phyloP scores from a whole-genome alignment of 257 asterid species.

The Solanum medicagineum region DNA sequence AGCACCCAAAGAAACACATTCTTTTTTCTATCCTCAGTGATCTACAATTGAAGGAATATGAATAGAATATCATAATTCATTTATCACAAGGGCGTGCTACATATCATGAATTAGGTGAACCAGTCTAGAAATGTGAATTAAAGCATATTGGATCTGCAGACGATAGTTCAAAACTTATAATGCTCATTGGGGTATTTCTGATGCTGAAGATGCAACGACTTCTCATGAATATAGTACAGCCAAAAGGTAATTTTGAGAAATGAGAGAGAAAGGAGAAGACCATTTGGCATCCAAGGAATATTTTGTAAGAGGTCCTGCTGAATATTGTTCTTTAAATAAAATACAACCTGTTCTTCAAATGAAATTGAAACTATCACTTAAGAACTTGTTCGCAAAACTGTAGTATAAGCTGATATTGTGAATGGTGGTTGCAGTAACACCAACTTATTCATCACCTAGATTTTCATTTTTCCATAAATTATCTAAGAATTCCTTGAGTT shows the following conservation, averaged over 20 bases:
- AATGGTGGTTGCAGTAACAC: background rate
- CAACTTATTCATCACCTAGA: background rate
- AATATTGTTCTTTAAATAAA: background rate
- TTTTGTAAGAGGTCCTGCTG: background rate
- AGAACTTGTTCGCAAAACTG: background rate
- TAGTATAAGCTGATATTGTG: background rate
- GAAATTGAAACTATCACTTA: background rate
- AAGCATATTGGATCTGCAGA: background rate
- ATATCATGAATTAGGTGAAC: background rate
- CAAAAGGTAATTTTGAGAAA: background rate
- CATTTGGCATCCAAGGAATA: background rate
- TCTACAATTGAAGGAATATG: background rate
- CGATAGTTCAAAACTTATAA: background rate
- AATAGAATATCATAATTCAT: background rate
- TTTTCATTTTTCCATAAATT: background rate
- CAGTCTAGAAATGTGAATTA: background rate
- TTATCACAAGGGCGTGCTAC: background rate
- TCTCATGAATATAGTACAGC: background rate
- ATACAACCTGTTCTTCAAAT: background rate
- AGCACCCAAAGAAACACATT: background rate
- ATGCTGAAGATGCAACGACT: background rate
- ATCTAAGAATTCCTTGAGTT: background rate
- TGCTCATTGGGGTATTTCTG: background rate
- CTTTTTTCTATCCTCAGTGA: background rate
- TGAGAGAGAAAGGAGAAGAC: background rate